Conservation (phyloP, 2,329 filamentous ascomycete species). For the Cladosporium sp. region DNA sequence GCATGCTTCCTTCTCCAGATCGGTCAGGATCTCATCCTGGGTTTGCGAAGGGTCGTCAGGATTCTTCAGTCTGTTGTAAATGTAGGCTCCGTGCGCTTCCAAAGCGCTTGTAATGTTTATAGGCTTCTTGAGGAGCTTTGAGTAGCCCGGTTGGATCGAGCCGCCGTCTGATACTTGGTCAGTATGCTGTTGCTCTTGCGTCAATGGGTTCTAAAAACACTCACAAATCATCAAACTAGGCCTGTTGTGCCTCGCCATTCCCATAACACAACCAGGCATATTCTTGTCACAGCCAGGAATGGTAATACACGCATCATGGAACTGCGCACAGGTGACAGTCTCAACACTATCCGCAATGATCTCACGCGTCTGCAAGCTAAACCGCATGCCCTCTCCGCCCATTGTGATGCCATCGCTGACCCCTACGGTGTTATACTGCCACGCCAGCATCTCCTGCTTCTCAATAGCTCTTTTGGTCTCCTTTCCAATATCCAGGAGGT, state of each 20-base stretch:
- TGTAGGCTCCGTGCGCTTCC: conserved; percentile 78
- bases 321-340: conserved; percentile 85
- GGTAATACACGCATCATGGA: conserved; percentile 88
- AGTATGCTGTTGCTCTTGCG: neutral
- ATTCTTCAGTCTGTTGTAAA: conserved; percentile 69
- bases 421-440: conserved; percentile 88
- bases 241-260: conserved; percentile 83
- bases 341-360: conserved; percentile 94
- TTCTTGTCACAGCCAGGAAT: conserved; percentile 97
- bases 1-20: conserved; percentile 76
- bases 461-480: conserved; percentile 78
- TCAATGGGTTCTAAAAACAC: neutral
- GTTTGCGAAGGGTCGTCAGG: conserved; percentile 65
- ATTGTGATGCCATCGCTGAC: conserved; percentile 93
- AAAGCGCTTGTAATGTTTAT: conserved; percentile 90
- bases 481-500: conserved; percentile 81
- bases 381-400: conserved; percentile 93
- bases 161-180: conserved; percentile 57
- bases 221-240: conserved; percentile 83
- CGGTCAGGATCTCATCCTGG: conserved; percentile 74
- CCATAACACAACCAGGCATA: conserved; percentile 87
- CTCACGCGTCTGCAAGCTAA: conserved; percentile 84
- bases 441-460: conserved; percentile 83
- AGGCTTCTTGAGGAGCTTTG: conserved; percentile 65
- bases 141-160: conserved; percentile 84